Evolutionary conservation across 2,329 filamentous ascomycete genomes (phyloP).

Genomic region (Fusarium begoniae): DNA sequence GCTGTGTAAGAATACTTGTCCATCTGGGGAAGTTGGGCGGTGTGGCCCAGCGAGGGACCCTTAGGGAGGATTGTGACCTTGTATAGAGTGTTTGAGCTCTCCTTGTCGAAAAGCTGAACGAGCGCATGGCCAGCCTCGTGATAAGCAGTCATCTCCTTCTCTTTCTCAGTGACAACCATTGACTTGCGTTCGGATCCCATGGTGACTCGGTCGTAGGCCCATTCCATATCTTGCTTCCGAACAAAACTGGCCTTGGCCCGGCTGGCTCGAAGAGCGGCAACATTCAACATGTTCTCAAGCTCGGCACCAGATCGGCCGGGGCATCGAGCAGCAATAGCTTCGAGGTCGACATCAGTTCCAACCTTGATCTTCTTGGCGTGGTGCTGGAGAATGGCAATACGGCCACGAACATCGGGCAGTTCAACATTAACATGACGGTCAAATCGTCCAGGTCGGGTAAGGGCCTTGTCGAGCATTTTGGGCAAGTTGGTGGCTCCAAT

Average conservation of each 20-base stretch:
- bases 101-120: constrained; percentile 81
- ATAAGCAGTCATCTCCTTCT: constrained; percentile 95
- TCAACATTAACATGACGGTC: constrained; percentile 91
- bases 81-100: constrained; percentile 81
- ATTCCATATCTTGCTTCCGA: constrained; percentile 84
- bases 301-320: constrained; percentile 95
- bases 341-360: constrained; percentile 80
- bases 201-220: constrained; percentile 97
- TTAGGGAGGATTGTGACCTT: constrained; percentile 97
- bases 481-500: constrained; percentile 97
- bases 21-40: constrained; percentile 87
- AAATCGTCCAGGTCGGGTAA: constrained; percentile 93
- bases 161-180: constrained; percentile 89
- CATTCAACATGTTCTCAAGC: constrained; percentile 95
- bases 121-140: constrained; percentile 96
- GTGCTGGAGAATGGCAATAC: constrained; percentile 91
- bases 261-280: constrained; percentile 94
- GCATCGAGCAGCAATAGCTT: constrained; percentile 85
- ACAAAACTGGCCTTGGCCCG: constrained; percentile 82
- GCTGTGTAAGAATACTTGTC: constrained; percentile 92
- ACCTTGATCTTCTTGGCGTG: constrained; percentile 93
- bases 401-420: constrained; percentile 91
- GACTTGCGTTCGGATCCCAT: constrained; percentile 95
- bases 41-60: constrained; percentile 86
- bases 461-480: constrained; percentile 90